Percentiles rank a stretch among this genome's conserved stretches.
These are phyloP conservation scores for Trypanosoma melophagium DNA, from an alignment of 208 protist genomes.

Conservation along the genomic window DNA sequence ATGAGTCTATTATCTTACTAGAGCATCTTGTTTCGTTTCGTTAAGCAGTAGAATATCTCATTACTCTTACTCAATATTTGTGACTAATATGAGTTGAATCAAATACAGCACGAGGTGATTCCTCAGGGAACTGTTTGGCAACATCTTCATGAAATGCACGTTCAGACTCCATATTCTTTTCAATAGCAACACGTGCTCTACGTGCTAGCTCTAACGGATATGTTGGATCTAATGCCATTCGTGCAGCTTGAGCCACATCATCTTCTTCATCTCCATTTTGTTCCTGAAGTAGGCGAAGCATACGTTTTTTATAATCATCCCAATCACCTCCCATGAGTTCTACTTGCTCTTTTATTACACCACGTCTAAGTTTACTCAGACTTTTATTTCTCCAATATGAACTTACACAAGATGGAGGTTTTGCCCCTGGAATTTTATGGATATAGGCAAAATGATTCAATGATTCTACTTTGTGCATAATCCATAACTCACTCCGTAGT, in stretches of 20 bases:
- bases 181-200: slow-evolving; percentile 38
- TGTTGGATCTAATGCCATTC: slow-evolving; percentile 83
- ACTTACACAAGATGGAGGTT: slow-evolving; percentile 50
- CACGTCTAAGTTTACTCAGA: slow-evolving; percentile 24
- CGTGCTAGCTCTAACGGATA: slow-evolving; percentile 72
- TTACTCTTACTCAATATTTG: background rate
- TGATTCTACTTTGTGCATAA: slow-evolving; percentile 78
- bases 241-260: slow-evolving; percentile 70
- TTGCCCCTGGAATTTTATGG: slow-evolving; percentile 84
- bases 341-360: slow-evolving; percentile 48
- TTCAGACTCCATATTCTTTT: slow-evolving; percentile 42
- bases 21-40: background rate
- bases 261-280: slow-evolving; percentile 75
- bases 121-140: slow-evolving; percentile 27
- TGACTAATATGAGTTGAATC: slow-evolving; percentile 26
- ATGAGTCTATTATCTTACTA: background rate
- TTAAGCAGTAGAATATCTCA: background rate
- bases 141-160: slow-evolving; percentile 65
- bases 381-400: slow-evolving; percentile 37
- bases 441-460: slow-evolving; percentile 76
- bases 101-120: slow-evolving; percentile 73
- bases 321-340: slow-evolving; percentile 81
- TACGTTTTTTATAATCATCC: slow-evolving; percentile 78
- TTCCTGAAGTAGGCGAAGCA: slow-evolving; percentile 75
- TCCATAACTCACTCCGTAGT: slow-evolving; percentile 83